Evolutionary conservation across 2,329 filamentous ascomycete genomes (phyloP).

Genomic region (Trichoderma semiorbis): DNA sequence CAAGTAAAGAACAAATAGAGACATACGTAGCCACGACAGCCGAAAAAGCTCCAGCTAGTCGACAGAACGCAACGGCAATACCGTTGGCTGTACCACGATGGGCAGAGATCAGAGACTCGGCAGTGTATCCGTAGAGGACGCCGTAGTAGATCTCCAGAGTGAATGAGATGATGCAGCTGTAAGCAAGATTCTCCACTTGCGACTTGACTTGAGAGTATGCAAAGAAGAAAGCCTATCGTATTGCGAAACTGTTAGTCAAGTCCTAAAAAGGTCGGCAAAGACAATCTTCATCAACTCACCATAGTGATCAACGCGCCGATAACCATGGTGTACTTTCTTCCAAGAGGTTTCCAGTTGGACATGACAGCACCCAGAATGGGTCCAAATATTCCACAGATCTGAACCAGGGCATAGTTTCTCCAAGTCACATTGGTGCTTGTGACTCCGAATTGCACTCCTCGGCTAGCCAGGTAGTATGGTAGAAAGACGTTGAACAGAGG

Average conservation of each 20-base stretch:
- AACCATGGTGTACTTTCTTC: constrained; percentile 48
- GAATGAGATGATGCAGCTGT: constrained; percentile 37
- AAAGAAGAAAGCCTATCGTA: constrained; percentile 35
- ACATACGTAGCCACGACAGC: constrained; percentile 57
- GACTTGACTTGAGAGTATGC: constrained; percentile 36
- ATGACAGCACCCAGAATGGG: constrained; percentile 62
- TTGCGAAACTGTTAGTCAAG: neutral
- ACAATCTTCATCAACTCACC: neutral
- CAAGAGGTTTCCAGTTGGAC: constrained; percentile 59
- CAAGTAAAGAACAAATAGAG: neutral
- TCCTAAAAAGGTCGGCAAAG: neutral
- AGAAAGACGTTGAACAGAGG: constrained; percentile 68
- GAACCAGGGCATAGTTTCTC: constrained; percentile 66
- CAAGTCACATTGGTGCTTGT: constrained; percentile 52
- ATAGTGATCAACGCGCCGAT: constrained; percentile 38
- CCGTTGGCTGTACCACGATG: constrained; percentile 53
- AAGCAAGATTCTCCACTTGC: constrained; percentile 28
- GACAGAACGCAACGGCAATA: constrained; percentile 52
- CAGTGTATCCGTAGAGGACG: constrained; percentile 50
- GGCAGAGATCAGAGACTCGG: constrained; percentile 49
- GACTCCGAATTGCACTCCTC: constrained; percentile 44
- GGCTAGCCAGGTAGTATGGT: constrained; percentile 34
- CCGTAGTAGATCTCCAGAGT: constrained; percentile 60
- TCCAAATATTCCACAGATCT: constrained; percentile 60
- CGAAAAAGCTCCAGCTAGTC: constrained; percentile 64